Base-by-base conservation (phyloP, 1,284 basidiomycete species). In the Mycena sp. region DNA sequence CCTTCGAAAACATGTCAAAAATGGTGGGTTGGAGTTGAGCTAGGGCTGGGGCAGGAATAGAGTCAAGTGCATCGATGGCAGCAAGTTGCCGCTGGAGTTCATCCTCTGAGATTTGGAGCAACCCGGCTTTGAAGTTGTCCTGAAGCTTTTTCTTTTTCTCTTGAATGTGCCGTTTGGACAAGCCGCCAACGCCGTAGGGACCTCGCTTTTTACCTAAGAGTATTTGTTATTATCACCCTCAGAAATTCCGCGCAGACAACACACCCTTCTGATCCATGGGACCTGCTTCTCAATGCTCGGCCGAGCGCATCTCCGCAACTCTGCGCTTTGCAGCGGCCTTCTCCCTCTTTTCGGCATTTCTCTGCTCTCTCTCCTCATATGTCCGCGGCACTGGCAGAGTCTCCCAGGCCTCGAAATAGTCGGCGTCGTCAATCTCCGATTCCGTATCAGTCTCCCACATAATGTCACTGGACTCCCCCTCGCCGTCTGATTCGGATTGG, bases 341-440 rank as follows among this genome's bases (percentile, higher is more conserved):
- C 41, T 51, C 40, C 19, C 17, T 38, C 57, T 50, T 59, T 28
- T 51, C 28, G n/a, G 14, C 12, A 5, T n/a, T 26, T 17, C n/a
- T 43, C 32, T 28, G 4, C 19, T 3, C 28, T 6, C 49, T 38
- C 23, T 51, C 41, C 1, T 45, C 58, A 52, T 44, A 51, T 52
- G 58, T 51, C 25, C 41, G 19, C 23, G 49, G 58, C 16, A 17
- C 19, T 0, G 58, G 49, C 35, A n/a, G 17, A 4, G 14, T 16
- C 1, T 57, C 55, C 55, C 55, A 57, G 21, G 55, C 55, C 45
- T 58, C 55, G 5, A 58, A 49, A 41, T 41, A 58, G 37, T 58
- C 55, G 25, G 26, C 5, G 26, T 49, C 55, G 1, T 12, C n/a
- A 4, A 10, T 41, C 6, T 38, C 35, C 3, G 55, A 48, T 41